Conservation (phyloP, 352 stramenopile genomes). For the Globisporangium spiculum region DNA sequence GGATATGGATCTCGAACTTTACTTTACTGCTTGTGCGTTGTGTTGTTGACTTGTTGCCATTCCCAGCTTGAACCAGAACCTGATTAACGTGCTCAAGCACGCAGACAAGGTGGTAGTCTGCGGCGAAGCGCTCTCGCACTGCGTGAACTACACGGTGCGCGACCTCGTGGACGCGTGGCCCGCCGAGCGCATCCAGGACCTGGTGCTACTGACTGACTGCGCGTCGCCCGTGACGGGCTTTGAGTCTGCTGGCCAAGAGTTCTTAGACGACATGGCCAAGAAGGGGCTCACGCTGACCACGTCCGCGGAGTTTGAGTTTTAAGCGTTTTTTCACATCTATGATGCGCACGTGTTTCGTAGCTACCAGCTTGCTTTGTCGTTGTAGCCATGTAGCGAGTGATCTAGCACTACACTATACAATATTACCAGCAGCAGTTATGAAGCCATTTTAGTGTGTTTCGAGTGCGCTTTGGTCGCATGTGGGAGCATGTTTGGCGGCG, state of each 20-base stretch:
- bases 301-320: constrained; percentile 40
- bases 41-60: constrained; percentile 12
- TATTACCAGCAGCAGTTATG: background rate
- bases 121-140: constrained; percentile 95
- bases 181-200: constrained; percentile 49
- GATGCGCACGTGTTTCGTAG: background rate
- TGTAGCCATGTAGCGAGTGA: background rate
- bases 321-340: background rate
- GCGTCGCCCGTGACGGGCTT: constrained; percentile 69
- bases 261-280: constrained; percentile 58
- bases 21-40: background rate
- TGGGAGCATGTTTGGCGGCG: background rate
- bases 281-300: constrained; percentile 64
- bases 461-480: background rate
- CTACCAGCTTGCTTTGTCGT: too few species aligned
- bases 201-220: constrained; percentile 82
- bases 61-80: constrained; percentile 70
- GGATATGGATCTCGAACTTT: background rate
- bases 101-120: constrained; percentile 88
- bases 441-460: background rate
- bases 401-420: background rate
- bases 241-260: constrained; percentile 61
- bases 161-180: constrained; percentile 90
- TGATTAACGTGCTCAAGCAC: constrained; percentile 87
- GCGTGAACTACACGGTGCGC: constrained; percentile 95